Evolutionary conservation across 768 basidiomycete genomes (phyloP).

Genomic region (Xanthoconium purpureum): DNA sequence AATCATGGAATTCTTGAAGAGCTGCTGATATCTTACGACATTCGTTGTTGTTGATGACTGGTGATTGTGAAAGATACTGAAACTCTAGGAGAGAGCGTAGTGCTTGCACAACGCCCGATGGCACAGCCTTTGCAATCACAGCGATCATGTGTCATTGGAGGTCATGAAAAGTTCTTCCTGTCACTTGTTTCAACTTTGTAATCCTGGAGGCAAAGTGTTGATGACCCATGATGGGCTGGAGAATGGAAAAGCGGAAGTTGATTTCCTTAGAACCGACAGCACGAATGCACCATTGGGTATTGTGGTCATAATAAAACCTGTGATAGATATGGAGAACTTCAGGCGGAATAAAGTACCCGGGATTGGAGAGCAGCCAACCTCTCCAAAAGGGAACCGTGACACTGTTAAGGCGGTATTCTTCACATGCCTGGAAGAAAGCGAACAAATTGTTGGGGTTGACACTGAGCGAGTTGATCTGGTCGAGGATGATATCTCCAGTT

Average conservation of each 20-base stretch:
- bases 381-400: constrained; percentile 33
- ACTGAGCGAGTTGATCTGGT: constrained; percentile 9
- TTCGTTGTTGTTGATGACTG: background rate
- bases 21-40: background rate
- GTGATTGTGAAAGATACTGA: background rate
- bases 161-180: background rate
- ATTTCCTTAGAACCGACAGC: constrained; percentile 25
- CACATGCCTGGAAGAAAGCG: background rate
- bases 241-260: constrained; percentile 18
- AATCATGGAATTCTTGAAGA: background rate
- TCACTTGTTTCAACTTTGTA: background rate
- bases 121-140: background rate
- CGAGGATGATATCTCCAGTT: constrained; percentile 22
- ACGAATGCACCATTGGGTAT: constrained; percentile 37
- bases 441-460: background rate
- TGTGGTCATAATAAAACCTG: constrained; percentile 39
- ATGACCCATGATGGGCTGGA: background rate
- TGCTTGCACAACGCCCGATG: background rate
- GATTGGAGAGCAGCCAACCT: constrained; percentile 35
- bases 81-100: background rate
- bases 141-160: background rate
- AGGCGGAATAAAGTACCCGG: constrained; percentile 32
- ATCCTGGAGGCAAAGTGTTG: background rate
- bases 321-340: constrained; percentile 41
- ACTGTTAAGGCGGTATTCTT: constrained; percentile 3